Conservation (phyloP, 2,329 filamentous ascomycete species). For the Colletotrichum sp. region DNA sequence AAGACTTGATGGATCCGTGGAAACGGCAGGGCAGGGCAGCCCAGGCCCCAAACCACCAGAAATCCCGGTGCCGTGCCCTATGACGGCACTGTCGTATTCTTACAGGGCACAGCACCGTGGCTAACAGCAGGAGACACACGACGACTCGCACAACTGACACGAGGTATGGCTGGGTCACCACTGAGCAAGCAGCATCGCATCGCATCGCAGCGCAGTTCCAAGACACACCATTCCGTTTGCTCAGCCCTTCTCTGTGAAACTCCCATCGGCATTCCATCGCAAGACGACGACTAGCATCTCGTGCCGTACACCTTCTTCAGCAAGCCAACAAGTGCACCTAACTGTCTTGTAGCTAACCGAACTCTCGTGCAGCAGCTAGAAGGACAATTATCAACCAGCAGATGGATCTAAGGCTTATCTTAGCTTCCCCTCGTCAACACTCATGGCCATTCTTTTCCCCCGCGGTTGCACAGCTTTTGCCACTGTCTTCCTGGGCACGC, state of each 20-base stretch:
- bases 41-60: not conserved
- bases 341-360: not conserved
- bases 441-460: not conserved
- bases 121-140: not conserved
- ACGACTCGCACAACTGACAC: not conserved
- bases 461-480: conserved; percentile 12
- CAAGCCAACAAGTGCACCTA: not conserved
- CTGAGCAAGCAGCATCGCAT: not conserved
- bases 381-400: not conserved
- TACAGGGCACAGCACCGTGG: not conserved
- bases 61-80: not conserved
- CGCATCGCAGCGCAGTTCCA: not conserved
- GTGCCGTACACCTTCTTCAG: not conserved
- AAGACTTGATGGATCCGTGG: not conserved
- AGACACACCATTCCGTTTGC: not conserved
- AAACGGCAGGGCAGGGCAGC: not conserved
- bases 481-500: conserved; percentile 14
- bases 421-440: not conserved
- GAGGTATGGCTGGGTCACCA: not conserved
- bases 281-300: not conserved
- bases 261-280: not conserved
- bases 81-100: not conserved
- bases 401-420: not conserved
- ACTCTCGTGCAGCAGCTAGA: not conserved
- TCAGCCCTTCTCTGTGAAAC: not conserved